Evolutionary conservation across 2,329 filamentous ascomycete genomes (phyloP), one percentile per base, ranked within the genome.

Genomic region (Monosporascus sp.): DNA sequence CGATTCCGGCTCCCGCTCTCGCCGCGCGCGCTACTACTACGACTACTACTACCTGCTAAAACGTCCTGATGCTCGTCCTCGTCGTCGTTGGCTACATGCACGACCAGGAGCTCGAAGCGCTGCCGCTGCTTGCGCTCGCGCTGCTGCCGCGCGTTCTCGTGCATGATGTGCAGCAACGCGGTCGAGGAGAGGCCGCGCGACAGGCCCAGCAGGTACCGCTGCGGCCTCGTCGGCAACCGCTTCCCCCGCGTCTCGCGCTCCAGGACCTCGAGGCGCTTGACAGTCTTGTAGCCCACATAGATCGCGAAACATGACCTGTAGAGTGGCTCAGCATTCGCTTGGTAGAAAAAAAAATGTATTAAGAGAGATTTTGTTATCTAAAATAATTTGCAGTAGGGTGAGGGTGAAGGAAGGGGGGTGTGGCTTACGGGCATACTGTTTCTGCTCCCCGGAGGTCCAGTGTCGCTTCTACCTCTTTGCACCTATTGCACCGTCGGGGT

Each of bases 121-220:
- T 55, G 49, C 34, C 51, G 47, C 45, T 58, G 41, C 41, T 20
- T 15, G n/a, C 20, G 41, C 41, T 17, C 25, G 37, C 41, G 81
- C 78, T 18, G 83, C 81, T 5, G 82, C 73, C 49, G 84, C 80
- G 5, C 83, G 64, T 90, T 88, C 55, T 79, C 74, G 68, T 89
- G 81, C 51, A 97, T 74, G 22, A 96, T 78, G 62, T 93, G 82
- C 31, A 96, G 76, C 44, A 99, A 75, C 15, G 84, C 82, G 15
- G 88, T 79, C 0, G 93, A 97, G 1, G 89, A 94, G 1, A 88
- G 75, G 1, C 94, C 93, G 62, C 90, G 86, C 0, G 92, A 96
- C 2, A 97, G 74, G 6, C 91, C 90, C 20, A 96, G 74, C 18
- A 96, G 74, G 47, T 96, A 81, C 34, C 67, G 64, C 66, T 72